phyloP scores from a whole-genome alignment of 2,329 filamentous ascomycete genomes.

The Arthroderma uncinatum region DNA sequence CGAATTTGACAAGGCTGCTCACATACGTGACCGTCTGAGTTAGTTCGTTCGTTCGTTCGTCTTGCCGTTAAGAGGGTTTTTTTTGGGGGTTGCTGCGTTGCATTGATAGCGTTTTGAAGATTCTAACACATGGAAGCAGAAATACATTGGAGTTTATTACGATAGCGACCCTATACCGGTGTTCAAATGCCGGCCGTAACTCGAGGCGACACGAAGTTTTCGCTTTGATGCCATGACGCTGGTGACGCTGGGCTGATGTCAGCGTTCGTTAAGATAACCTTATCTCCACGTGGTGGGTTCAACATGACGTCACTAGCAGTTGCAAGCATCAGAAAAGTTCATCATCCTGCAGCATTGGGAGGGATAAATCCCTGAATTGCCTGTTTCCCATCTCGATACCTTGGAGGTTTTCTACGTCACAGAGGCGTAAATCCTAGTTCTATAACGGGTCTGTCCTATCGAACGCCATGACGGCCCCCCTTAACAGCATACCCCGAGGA shows the following conservation, averaged over 20 bases:
- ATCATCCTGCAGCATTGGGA: not conserved
- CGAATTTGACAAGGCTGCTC: not conserved
- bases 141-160: not conserved
- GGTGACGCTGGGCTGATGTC: too few species aligned
- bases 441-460: not conserved
- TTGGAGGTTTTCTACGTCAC: not conserved
- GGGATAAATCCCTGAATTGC: not conserved
- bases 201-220: too few species aligned
- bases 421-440: not conserved
- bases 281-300: not conserved
- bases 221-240: too few species aligned
- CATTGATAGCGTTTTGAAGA: not conserved
- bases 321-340: not conserved
- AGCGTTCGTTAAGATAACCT: not conserved
- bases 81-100: not conserved
- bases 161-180: not conserved
- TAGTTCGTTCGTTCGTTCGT: too few species aligned
- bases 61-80: not conserved
- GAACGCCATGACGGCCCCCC: not conserved
- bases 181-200: too few species aligned
- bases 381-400: not conserved
- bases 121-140: not conserved
- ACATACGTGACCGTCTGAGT: not conserved
- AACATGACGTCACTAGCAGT: not conserved
- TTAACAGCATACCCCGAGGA: not conserved